Evolutionary conservation across 1,284 basidiomycete species (phyloP).

Genomic region (Cryptococcus sp.): DNA sequence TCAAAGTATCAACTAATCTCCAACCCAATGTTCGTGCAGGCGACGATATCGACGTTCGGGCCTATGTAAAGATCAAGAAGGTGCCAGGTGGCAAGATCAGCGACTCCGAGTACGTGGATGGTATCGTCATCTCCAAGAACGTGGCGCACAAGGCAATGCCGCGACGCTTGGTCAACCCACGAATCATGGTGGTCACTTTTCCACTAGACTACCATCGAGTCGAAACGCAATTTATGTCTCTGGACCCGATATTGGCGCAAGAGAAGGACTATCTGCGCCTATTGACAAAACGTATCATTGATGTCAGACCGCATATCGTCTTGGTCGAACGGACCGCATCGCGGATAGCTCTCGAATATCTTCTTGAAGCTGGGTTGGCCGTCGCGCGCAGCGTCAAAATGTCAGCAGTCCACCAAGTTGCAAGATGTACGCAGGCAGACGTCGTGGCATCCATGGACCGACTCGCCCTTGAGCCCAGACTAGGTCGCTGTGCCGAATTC

Average conservation of each 20-base stretch:
- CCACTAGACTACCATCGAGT: constrained; percentile 93
- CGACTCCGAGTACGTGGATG: constrained; percentile 96
- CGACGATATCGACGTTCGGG: constrained; percentile 85
- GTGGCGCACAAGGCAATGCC: constrained; percentile 83
- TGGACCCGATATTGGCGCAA: constrained; percentile 88
- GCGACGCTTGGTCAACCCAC: constrained; percentile 60
- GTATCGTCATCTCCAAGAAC: constrained; percentile 97
- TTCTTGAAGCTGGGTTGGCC: constrained; percentile 82
- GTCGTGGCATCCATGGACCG: constrained; percentile 95
- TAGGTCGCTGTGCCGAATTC: constrained; percentile 88
- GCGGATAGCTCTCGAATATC: constrained; percentile 84
- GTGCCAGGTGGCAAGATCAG: constrained; percentile 88
- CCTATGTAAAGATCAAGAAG: constrained; percentile 98
- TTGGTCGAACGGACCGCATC: constrained; percentile 92
- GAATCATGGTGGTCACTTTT: constrained; percentile 94
- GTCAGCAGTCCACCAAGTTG: constrained; percentile 81
- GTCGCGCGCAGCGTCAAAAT: constrained; percentile 89
- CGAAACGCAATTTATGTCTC: constrained; percentile 90
- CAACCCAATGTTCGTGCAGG: constrained; percentile 58
- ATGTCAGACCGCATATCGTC: constrained; percentile 87
- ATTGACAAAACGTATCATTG: constrained; percentile 83
- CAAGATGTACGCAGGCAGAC: constrained; percentile 92
- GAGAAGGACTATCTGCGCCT: constrained; percentile 93
- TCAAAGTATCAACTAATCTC: constrained; percentile 49
- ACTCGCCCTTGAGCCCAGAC: constrained; percentile 81